Percentiles rank a stretch among this genome's conserved stretches.
Evolutionary conservation across 805 yeast genomes (phyloP).

Genomic region (Yueomyces sinensis): DNA sequence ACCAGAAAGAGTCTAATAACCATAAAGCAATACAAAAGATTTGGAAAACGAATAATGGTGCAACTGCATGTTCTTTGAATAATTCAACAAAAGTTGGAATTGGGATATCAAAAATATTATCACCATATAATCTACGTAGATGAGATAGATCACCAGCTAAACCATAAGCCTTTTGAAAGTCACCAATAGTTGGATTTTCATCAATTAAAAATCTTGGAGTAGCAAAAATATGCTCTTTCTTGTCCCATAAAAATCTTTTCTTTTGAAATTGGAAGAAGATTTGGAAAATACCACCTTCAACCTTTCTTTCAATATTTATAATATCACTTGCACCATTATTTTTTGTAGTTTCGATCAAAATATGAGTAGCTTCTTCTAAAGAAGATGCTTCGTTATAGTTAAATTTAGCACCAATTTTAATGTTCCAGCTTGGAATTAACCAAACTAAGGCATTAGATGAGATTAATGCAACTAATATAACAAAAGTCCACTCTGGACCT

Average conservation of each 20-base stretch:
- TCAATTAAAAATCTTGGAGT: conserved; percentile 70
- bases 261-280: conserved; percentile 77
- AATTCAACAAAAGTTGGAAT: conserved; percentile 82
- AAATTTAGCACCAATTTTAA: conserved; percentile 53
- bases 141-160: conserved; percentile 38
- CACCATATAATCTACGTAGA: conserved; percentile 54
- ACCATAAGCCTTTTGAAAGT: conserved; percentile 46
- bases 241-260: conserved; percentile 70
- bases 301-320: conserved; percentile 41
- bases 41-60: conserved; percentile 96
- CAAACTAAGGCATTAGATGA: conserved; percentile 65
- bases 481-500: conserved; percentile 94
- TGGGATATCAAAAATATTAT: conserved; percentile 86
- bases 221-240: conserved; percentile 39
- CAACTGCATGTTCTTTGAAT: conserved; percentile 95
- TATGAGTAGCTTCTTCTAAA: conserved; percentile 53
- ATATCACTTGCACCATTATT: conserved; percentile 81
- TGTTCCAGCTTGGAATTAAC: conserved; percentile 92
- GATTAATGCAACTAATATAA: conserved; percentile 59
- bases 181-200: conserved; percentile 40
- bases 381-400: conserved; percentile 44
- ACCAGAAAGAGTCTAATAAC: conserved; percentile 96
- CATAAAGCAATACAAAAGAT: conserved; percentile 89
- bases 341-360: conserved; percentile 69
- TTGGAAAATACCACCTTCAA: conserved; percentile 47